A percentile compares a stretch with the other conserved stretches of the same genome.
Conservation (phyloP, 2,329 filamentous ascomycete species). For the Colletotrichum nymphaeae region DNA sequence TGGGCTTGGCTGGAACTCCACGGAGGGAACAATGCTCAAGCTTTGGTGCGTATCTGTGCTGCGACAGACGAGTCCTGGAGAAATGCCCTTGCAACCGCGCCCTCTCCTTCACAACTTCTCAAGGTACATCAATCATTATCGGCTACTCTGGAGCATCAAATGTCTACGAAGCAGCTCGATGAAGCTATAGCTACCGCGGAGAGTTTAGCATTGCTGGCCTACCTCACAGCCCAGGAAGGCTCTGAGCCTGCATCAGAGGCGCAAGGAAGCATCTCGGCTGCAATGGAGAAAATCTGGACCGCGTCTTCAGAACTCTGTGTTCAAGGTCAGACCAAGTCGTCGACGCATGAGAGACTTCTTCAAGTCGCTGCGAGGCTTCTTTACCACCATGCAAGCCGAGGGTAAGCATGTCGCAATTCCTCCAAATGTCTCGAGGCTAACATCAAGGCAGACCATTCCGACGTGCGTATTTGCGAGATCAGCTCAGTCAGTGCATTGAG, state of each 20-base stretch:
- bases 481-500: conserved; percentile 69
- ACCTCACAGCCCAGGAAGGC: conserved; percentile 62
- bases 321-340: conserved; percentile 45
- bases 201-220: conserved; percentile 73
- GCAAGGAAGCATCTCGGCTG: conserved; percentile 68
- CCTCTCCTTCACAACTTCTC: conserved; percentile 56
- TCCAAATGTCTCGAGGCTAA: conserved; percentile 34
- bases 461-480: conserved; percentile 71
- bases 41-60: conserved; percentile 53
- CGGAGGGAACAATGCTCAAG: conserved; percentile 45
- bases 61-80: conserved; percentile 46
- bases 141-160: conserved; percentile 64
- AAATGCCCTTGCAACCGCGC: conserved; percentile 31
- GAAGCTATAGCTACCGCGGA: conserved; percentile 69
- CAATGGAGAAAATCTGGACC: conserved; percentile 53
- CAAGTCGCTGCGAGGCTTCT: conserved; percentile 77
- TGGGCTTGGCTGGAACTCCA: conserved; percentile 78
- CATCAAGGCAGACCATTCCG: conserved; percentile 67
- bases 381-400: conserved; percentile 71
- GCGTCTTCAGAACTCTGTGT: conserved; percentile 57
- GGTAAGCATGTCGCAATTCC: conserved; percentile 49
- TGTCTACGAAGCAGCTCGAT: conserved; percentile 60
- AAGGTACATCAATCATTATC: conserved; percentile 65
- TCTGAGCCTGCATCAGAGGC: conserved; percentile 55
- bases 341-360: conserved; percentile 71